These are phyloP conservation scores for Pseudozyma pruni DNA, from an alignment of 1,284 basidiomycete species.

Conservation along the genomic window DNA sequence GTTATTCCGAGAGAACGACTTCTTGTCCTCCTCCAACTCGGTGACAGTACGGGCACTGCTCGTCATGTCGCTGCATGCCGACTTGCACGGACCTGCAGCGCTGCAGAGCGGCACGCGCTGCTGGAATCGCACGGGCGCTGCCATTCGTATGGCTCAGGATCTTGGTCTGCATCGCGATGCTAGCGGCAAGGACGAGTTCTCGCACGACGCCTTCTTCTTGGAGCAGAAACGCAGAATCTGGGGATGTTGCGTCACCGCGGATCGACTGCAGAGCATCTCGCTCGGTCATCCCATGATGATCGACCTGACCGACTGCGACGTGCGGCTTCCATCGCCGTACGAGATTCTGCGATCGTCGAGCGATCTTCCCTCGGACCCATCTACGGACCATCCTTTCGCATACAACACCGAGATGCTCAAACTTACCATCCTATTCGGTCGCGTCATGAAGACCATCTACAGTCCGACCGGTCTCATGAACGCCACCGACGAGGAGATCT, in stretches of 20 bases:
- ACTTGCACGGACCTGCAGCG: conserved; percentile 69
- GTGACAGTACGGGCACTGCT: conserved; percentile 89
- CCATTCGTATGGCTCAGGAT: conserved; percentile 64
- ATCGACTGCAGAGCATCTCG: conserved; percentile 56
- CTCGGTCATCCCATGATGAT: conserved; percentile 61
- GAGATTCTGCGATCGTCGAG: conserved; percentile 56
- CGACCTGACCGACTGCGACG: conserved; percentile 64
- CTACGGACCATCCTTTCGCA: conserved; percentile 54
- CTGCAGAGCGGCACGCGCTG: conserved; percentile 67
- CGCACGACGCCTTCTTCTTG: conserved; percentile 57
- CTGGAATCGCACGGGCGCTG: conserved; percentile 63
- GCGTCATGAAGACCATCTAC: conserved; percentile 66
- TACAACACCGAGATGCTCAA: conserved; percentile 66
- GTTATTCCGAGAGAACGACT: conserved; percentile 79
- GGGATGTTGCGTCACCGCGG: conserved; percentile 63
- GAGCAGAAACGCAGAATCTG: conserved; percentile 63
- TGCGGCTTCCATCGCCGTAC: conserved; percentile 59
- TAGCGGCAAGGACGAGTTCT: conserved; percentile 55
- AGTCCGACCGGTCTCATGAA: conserved; percentile 65
- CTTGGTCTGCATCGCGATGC: conserved; percentile 62
- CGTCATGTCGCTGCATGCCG: conserved; percentile 79
- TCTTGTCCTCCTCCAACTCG: conserved; percentile 84
- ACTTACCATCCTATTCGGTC: conserved; percentile 62
- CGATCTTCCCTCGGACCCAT: conserved; percentile 49
- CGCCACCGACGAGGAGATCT: conserved; percentile 61